Evolutionary conservation across 192 early-diverging fungal genomes (phyloP).

Genomic region (Mortierella antarctica): DNA sequence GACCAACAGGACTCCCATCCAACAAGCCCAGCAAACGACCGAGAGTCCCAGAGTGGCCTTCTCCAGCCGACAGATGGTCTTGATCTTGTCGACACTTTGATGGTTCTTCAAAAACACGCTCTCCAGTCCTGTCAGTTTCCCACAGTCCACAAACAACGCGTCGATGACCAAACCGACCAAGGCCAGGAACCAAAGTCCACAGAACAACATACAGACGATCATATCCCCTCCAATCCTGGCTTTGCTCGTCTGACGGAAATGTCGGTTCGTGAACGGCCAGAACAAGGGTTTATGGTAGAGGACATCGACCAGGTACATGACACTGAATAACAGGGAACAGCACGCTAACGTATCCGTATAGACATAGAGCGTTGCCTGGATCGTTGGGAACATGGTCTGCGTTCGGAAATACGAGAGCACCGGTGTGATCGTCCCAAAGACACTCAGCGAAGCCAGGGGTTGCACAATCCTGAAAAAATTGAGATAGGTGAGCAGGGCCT

Average conservation of each 20-base stretch:
- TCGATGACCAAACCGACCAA: slow-evolving; percentile 40
- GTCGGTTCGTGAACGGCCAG: slow-evolving; percentile 46
- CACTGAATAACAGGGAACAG: slow-evolving; percentile 43
- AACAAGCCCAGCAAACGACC: slow-evolving; percentile 41
- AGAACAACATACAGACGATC: slow-evolving; percentile 48
- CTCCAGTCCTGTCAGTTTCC: slow-evolving; percentile 18
- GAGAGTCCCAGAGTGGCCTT: slow-evolving; percentile 42
- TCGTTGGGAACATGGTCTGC: slow-evolving; percentile 45
- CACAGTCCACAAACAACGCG: slow-evolving; percentile 39
- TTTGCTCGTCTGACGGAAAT: slow-evolving; percentile 34
- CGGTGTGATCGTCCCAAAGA: slow-evolving; percentile 43
- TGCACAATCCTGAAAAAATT: slow-evolving; percentile 42
- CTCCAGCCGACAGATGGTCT: slow-evolving; percentile 32
- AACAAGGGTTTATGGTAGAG: slow-evolving; percentile 43
- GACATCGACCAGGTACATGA: slow-evolving; percentile 36
- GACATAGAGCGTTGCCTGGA: slow-evolving; percentile 47
- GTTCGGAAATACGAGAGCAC: slow-evolving; percentile 34
- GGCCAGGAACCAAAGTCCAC: slow-evolving; percentile 47
- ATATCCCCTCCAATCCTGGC: slow-evolving; percentile 45
- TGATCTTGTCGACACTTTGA: slow-evolving; percentile 2
- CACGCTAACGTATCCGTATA: slow-evolving; percentile 30
- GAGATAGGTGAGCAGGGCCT: slow-evolving; percentile 36
- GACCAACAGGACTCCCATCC: slow-evolving; percentile 49
- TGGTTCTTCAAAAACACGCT: slow-evolving; percentile 19
- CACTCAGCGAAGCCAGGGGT: slow-evolving; percentile 25